Conservation (phyloP, 805 yeast genomes). For the Hanseniaspora nectarophila region DNA sequence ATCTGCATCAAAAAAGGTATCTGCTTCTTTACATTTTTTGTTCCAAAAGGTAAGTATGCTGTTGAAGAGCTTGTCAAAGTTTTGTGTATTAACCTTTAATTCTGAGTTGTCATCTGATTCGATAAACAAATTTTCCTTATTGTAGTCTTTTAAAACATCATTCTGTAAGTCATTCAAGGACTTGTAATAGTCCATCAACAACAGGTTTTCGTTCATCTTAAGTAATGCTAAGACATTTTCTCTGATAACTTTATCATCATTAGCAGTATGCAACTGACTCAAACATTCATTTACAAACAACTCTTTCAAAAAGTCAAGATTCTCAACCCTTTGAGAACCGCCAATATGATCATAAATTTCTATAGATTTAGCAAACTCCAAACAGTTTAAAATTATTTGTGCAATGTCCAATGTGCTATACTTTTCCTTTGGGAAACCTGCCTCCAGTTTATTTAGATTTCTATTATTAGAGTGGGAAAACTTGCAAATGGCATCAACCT, state of each 20-base stretch:
- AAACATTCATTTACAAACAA: constrained; percentile 61
- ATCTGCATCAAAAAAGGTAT: constrained; percentile 30
- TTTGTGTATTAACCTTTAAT: constrained; percentile 19
- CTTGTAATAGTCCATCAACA: constrained; percentile 32
- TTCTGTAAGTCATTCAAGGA: constrained; percentile 28
- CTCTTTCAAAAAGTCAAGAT: constrained; percentile 31
- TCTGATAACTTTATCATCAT: constrained; percentile 34
- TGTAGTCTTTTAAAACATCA: constrained; percentile 25
- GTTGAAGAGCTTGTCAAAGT: constrained; percentile 21
- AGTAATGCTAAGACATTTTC: constrained; percentile 27
- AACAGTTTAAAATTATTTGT: background rate
- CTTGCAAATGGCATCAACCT: background rate
- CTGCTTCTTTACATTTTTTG: constrained; percentile 30
- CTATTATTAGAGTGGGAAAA: background rate
- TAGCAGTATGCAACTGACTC: constrained; percentile 52
- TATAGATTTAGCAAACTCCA: constrained; percentile 1
- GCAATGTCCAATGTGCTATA: background rate
- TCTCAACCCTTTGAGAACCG: constrained; percentile 19
- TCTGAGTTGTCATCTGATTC: constrained; percentile 16
- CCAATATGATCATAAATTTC: constrained; percentile 7
- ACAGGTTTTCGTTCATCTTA: constrained; percentile 30
- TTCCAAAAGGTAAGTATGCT: constrained; percentile 28
- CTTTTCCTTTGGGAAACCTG: background rate
- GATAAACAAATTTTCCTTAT: constrained; percentile 17
- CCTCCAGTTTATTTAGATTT: background rate